Percentiles rank a stretch among this genome's conserved stretches.
Evolutionary conservation across 73 alveolate genomes (phyloP).

Genomic region (Effrenium voratum): DNA sequence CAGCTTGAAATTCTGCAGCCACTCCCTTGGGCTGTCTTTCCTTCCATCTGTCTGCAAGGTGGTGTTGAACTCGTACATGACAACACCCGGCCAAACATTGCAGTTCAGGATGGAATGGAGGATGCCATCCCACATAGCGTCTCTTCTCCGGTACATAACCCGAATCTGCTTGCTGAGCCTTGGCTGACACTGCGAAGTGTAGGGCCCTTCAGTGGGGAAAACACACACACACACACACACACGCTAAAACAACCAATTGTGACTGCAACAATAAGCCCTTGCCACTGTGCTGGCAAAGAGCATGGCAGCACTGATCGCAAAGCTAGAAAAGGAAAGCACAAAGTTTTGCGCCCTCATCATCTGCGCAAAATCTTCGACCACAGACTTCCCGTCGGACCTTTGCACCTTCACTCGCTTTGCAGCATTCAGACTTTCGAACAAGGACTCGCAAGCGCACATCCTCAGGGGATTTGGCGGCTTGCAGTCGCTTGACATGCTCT

Average conservation of each 20-base stretch:
- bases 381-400: neutral
- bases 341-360: neutral
- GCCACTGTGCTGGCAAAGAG: too few species aligned
- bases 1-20: too few species aligned
- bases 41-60: too few species aligned
- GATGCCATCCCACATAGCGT: slow-evolving; percentile 9
- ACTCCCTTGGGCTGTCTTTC: too few species aligned
- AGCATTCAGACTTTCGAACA: neutral
- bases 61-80: slow-evolving; percentile 19
- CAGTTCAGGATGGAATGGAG: slow-evolving; percentile 39
- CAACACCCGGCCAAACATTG: slow-evolving; percentile 19
- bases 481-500: too few species aligned
- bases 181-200: too few species aligned
- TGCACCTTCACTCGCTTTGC: neutral
- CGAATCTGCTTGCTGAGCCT: neutral
- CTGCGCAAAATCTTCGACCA: slow-evolving; percentile 18
- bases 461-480: neutral
- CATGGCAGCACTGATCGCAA: neutral
- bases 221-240: too few species aligned
- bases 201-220: too few species aligned
- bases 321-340: slow-evolving; percentile 37
- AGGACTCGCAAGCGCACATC: neutral
- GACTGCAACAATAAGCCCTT: too few species aligned
- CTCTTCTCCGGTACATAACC: slow-evolving; percentile 34
- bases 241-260: too few species aligned